Base-by-base conservation (phyloP, 2,329 filamentous ascomycete genomes). In the Venturia aucupariae region DNA sequence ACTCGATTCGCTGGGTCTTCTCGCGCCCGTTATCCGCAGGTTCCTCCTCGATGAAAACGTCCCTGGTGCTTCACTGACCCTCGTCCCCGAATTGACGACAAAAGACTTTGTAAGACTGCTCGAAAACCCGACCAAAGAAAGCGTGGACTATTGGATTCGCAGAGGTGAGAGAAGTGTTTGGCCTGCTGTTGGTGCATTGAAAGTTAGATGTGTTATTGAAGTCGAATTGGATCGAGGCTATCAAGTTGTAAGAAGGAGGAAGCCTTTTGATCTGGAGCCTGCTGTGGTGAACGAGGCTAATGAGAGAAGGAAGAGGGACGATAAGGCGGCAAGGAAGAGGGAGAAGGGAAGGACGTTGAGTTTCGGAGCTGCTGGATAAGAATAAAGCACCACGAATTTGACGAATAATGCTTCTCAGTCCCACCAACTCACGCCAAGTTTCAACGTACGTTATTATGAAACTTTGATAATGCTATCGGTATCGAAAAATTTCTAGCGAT, bases 91-190 rank as follows among this genome's bases (percentile, higher is more conserved):
- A 67, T 80, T 97, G 3, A 85, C 84, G 4, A 78, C 86, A 0
- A 75, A 79, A 0, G 92, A 97, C 75, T 91, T 96, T 72, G 78
- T 87, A 51, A 84, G 88, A 41, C 77, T 97, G 41, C 81, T 97
- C n/a, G 89, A 95, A 74, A 90, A 89, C 38, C 92, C 92, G 0
- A 93, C 88, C 0, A 81, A 84, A 62, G 85, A 88, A 22, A 61
- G 63, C 10, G 78, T 97, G 3, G 86, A 90, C 65, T 89, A 93
- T 69, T 97, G 92, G 93, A 92, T 95, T 63, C 75, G 86, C 39
- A 83, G 88, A 64, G 93, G 93, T 1, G 93, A 97, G 76, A 80
- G 87, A 67, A 92, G 90, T 68, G 91, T 96, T 0, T 97, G 93
- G 92, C 93, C 92, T 0, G 90, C 91, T 2, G 85, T 96, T 3